Evolutionary conservation across 371 early-diverging fungal genomes (phyloP), one percentile per base, ranked within the genome.

Genomic region (Mortierella sp.): DNA sequence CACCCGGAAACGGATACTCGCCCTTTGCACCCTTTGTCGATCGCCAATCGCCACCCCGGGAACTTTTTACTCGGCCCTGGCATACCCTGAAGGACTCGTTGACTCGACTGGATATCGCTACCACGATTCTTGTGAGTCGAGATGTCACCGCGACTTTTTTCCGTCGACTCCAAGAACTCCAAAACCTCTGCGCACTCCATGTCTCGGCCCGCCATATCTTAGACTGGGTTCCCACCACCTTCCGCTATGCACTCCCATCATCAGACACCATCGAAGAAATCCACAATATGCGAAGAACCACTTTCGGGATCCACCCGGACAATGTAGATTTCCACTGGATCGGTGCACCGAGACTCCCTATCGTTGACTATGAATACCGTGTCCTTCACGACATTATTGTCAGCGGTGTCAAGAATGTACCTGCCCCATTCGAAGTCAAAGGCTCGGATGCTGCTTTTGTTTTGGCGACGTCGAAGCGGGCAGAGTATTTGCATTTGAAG

Each of bases 1-100:
- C 19, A 10, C 63, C 63, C 0, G 63, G 63, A 4, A 63, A 63
- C 34, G 16, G 31, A 0, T 34, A 63, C 63, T 63, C 63, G 38
- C 63, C 63, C 2, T 63, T 63, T 63, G 63, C 63, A 34, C 34
- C 63, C 34, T 34, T 63, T 19, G 63, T 63, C 34, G 63, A 63
- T 7, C 63, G 63, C 34, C 63, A 63, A 19, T 13, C 28, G 10
- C 63, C 63, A 3, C 34, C 63, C 5, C 63, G 19, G 19, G 34
- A 63, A 0, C 31, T 63, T 31, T 31, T 63, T 31, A 19, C 31
- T 16, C 31, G 63, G 13, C 31, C 63, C 6, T 63, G 63, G 63
- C 31, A 34, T 31, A 31, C 63, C 4, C 7, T 63, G 63, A 34
- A 19, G 63, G 63, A 63, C 19, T 63, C 63, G 0, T 7, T 63